Base-by-base conservation (phyloP, 2,329 filamentous ascomycete species). In the Lachnellula hyalina region DNA sequence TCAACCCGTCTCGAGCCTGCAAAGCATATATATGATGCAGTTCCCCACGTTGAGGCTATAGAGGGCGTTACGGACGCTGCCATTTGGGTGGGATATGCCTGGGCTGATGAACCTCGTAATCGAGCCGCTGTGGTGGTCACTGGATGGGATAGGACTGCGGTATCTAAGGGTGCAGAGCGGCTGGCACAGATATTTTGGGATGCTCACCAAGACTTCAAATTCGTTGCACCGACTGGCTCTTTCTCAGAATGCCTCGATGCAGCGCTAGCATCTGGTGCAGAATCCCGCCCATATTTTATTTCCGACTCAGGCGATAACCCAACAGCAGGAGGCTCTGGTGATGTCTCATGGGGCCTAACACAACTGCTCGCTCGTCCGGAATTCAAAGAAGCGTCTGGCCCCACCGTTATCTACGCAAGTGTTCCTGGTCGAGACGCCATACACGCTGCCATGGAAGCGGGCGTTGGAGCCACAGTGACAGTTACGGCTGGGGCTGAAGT, bases 221-320 rank as follows among this genome's bases (percentile, higher is more conserved):
- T 81, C 47, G 78, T 78, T 2, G 78, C 76, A 0, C 76, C 76
- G 0, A 77, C 77, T 0, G 78, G 76, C 0, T 73, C 73, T 0
- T 75, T 78, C 44, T 63, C 63, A 0, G 71, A 76, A 57, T 80
- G 77, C 41, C 65, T 81, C 0, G 74, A 79, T 52, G 62, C 67
- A 0, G 78, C 77, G 0, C 61, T 80, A 8, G 57, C 61, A 5
- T 72, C 74, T 0, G 54, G 63, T 1, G 65, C 70, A 12, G 23
- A 32, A 4, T 28, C 19, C 15, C 71, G 71, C 7, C 78, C 78
- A 0, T 81, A 73, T 56, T 81, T 80, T 61, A 76, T 81, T 53
- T 81, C 77, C 0, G 78, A 81, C 63, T 80, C 77, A 1, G 78
- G 78, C 0, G 78, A 81, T 54, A 81, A 81, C 50, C 78, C 78